Conservation (phyloP, 768 basidiomycete genomes). For the Grammothele lineata region DNA sequence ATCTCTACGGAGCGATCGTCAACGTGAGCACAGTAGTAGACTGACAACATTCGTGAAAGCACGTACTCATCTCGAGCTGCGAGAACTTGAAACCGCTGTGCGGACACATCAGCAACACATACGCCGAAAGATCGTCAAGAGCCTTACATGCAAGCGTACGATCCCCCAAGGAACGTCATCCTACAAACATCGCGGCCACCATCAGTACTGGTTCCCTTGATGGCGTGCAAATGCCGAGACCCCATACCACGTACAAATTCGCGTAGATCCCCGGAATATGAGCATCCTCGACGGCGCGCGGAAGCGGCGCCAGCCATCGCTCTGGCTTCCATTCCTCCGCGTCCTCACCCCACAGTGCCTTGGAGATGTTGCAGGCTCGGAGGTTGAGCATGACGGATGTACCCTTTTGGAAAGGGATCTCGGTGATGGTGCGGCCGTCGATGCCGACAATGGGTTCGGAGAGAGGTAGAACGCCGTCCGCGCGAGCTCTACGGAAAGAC, state of each 20-base stretch:
- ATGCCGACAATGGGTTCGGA: slow-evolving; percentile 38
- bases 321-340: slow-evolving; percentile 40
- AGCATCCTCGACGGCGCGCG: slow-evolving; percentile 19
- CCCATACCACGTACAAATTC: slow-evolving; percentile 15
- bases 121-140: not conserved
- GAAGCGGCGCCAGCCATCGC: slow-evolving; percentile 31
- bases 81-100: slow-evolving; percentile 40
- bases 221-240: not conserved
- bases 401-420: slow-evolving; percentile 42
- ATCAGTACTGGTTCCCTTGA: too few species aligned
- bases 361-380: slow-evolving; percentile 35
- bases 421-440: slow-evolving; percentile 32
- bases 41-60: too few species aligned
- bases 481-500: not conserved
- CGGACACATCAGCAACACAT: not conserved
- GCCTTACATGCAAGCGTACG: slow-evolving; percentile 33
- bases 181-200: slow-evolving; percentile 17
- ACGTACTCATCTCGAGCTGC: slow-evolving; percentile 19
- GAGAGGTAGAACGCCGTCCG: slow-evolving; percentile 55
- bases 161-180: slow-evolving; percentile 34
- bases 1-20: slow-evolving; percentile 2
- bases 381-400: slow-evolving; percentile 40
- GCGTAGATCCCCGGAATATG: slow-evolving; percentile 31
- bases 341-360: slow-evolving; percentile 38
- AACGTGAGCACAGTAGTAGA: not conserved